Base-by-base conservation (phyloP, 495 filamentous ascomycete genomes). In the Lophiostoma macrostomum region DNA sequence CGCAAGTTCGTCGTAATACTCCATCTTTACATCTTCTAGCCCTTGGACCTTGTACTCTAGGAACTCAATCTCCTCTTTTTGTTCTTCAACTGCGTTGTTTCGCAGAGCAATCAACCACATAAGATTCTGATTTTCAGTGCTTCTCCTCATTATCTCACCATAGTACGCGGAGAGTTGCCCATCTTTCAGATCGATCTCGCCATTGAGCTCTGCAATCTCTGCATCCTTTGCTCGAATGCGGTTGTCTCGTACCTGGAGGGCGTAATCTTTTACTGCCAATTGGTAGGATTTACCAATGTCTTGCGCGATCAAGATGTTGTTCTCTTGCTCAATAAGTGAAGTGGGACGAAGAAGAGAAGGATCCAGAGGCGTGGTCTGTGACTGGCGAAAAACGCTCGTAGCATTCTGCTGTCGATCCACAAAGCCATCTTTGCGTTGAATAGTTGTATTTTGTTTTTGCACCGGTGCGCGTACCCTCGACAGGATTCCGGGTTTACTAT, bases 261-360 rank as follows among this genome's bases (percentile, higher is more conserved):
- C 18, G 19, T 22, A 19, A 24, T 41, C 38, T 22, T 41, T 41
- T 4, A 41, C 14, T 6, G 4, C 14, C 4, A 41, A 22, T 22
- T 41, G 38, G 38, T 41, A 41, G 18, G 22, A 22, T 19, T 41
- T 41, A 7, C 38, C 38, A 24, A 41, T 41, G 20, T 20, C 38
- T 24, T 41, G 6, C 38, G n/a, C 20, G 38, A 22, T 10, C 5
- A 41, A n/a, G 4, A 41, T 41, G 19, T 41, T 41, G 38, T 41
- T 41, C 5, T 10, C 20, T 24, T 41, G 38, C 19, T 41, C 38
- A n/a, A 20, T 16, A 7, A 19, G 5, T 24, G 38, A 3, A 7
- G 38, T 41, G 12, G 6, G 38, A 19, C 20, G 16, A 22, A 41
- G 18, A n/a, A 41, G 38, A 24, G 14, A 19, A 5, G 38, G 20